Evolutionary conservation across 2,329 filamentous ascomycete species (phyloP), one percentile per base, ranked within the genome.

Genomic region (Scedosporium aurantiacum): DNA sequence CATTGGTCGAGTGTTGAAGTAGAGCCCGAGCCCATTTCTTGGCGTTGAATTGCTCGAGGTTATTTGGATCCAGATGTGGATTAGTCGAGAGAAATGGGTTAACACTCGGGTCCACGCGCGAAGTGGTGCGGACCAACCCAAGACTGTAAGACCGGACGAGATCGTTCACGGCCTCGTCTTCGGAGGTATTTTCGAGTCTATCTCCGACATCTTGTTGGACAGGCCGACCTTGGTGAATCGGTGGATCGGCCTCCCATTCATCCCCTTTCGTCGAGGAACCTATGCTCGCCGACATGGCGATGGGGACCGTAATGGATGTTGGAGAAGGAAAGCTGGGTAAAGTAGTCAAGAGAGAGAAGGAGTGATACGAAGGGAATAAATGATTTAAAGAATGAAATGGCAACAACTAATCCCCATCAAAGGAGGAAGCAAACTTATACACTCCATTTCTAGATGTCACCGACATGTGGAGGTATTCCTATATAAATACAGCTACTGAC

Each of bases 21-120:
- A 80, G 67, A 54, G 76, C 74, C 66, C 75, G 76, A 64, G 75
- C 73, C 78, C 78, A 81, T 57, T 72, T 71, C 63, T 72, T 73
- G 4, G 76, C 70, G 55, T 74, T 73, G 68, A 81, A 81, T 23
- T 76, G 43, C 16, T 47, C 71, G 12, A 71, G 67, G 45, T 72
- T 74, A 45, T 66, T 65, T 1, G 79, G 79, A 61, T 82, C 77
- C 45, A 82, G 23, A 3, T 21, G 6, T 67, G 0, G 67, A 64
- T 1, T 71, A 69, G 47, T 68, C 64, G 43, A 47, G 2, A 47
- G 43, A 21, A 47, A 47, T 0, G 68, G 66, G n/a, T 70, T 70
- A 52, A 62, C 41, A 47, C 25, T 32, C 5, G 63, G 58, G 8
- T 64, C 59, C 7, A 43, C 59, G 14, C 62, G 56, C 2, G 64